Evolutionary conservation across 2,329 filamentous ascomycete genomes (phyloP), one percentile per base, ranked within the genome.

Genomic region (Aspergillus sp.): DNA sequence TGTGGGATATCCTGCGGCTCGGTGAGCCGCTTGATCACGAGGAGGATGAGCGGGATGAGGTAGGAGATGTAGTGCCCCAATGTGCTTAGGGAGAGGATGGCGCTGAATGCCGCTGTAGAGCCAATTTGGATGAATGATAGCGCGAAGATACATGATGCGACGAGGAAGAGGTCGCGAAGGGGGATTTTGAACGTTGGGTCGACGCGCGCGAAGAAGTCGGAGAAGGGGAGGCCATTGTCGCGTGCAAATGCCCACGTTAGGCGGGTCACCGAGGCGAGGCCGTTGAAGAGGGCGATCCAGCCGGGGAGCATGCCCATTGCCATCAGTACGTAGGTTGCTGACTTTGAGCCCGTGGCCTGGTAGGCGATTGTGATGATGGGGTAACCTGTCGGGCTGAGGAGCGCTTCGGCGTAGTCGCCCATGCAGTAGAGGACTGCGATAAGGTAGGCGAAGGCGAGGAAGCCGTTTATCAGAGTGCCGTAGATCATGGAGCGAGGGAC

Each of bases 291-390:
- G 64, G 77, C 48, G 68, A 72, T 50, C 55, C 55, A 64, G 34
- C 63, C 63, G 1, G 55, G 46, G 17, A 59, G 25, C 71, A 74
- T 52, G 69, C 72, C 50, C 71, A 79, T 66, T 6, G 75, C 66
- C 52, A 76, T 73, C 4, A 83, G 70, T 4, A 83, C 79, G 3
- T 81, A 79, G 15, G 63, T 65, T 2, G 78, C 79, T 0, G 71
- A 71, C 17, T 75, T 70, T 49, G 76, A 81, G 30, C 72, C 67
- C 2, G 80, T 82, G n/a, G 80, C 80, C 61, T 81, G 69, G 60
- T 74, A 73, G 65, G 86, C 84, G 54, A 84, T 81, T 54, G 83
- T 78, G 68, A 82, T 79, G 68, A 83, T 77, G 6, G 83, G 79
- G 50, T 79, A 82, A 0, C 79, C 75, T 1, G 81, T 84, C 0